Evolutionary conservation across 2,329 filamentous ascomycete genomes (phyloP).

Genomic region (Epichloe typhina): DNA sequence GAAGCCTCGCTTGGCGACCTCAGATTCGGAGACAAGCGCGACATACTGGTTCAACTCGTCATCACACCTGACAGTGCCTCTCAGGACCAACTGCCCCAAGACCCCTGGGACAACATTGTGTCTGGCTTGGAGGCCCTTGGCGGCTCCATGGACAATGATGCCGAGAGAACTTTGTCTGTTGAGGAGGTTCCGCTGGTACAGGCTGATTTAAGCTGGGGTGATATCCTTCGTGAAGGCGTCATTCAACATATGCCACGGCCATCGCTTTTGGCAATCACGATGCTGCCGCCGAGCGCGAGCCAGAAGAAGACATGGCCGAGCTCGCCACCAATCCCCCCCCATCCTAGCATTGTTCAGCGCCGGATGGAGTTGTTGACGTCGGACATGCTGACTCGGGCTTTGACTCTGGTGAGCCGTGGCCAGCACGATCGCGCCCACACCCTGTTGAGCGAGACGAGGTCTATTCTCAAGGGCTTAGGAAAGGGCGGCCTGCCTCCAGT

Average conservation of each 20-base stretch:
- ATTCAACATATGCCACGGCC: conserved; percentile 77
- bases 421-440: conserved; percentile 92
- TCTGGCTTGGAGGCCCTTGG: conserved; percentile 89
- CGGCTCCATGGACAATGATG: conserved; percentile 74
- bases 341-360: conserved; percentile 87
- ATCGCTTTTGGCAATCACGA: conserved; percentile 86
- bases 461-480: conserved; percentile 87
- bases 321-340: conserved; percentile 78
- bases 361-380: conserved; percentile 96
- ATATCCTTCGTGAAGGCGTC: conserved; percentile 80
- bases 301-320: conserved; percentile 53
- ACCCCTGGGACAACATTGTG: conserved; percentile 94
- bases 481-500: conserved; percentile 90
- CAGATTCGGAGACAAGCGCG: conserved; percentile 85
- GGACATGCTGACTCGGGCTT: conserved; percentile 87
- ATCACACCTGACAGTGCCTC: conserved; percentile 75
- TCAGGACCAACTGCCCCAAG: conserved; percentile 77
- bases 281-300: conserved; percentile 59
- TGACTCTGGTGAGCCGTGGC: conserved; percentile 79
- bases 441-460: conserved; percentile 81
- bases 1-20: conserved; percentile 87
- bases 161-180: conserved; percentile 69
- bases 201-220: conserved; percentile 85
- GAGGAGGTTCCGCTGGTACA: conserved; percentile 94
- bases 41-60: conserved; percentile 86